These are phyloP conservation scores for Hansenula lynferdii DNA, from an alignment of 1,139 yeast genomes.

Conservation along the genomic window DNA sequence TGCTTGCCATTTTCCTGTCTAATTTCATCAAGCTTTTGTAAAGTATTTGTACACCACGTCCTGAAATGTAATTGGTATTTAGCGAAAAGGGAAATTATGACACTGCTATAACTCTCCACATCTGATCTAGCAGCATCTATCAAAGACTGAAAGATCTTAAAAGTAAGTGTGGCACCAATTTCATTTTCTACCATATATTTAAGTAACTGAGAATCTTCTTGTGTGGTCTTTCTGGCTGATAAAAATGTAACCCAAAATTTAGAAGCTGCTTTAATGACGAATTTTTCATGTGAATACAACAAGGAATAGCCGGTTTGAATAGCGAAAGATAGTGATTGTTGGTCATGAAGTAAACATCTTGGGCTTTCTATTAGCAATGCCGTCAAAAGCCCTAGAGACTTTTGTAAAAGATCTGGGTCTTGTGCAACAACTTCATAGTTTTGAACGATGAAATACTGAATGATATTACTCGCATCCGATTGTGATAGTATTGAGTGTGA, in stretches of 20 bases:
- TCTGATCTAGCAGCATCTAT: slow-evolving; percentile 55
- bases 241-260: slow-evolving; percentile 64
- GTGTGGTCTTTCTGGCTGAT: slow-evolving; percentile 46
- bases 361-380: slow-evolving; percentile 50
- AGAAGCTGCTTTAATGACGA: slow-evolving; percentile 55
- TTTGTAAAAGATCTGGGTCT: slow-evolving; percentile 34
- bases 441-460: slow-evolving; percentile 14
- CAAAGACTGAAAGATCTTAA: slow-evolving; percentile 32
- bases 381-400: slow-evolving; percentile 52
- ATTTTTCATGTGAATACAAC: slow-evolving; percentile 54
- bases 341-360: slow-evolving; percentile 35
- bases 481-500: slow-evolving; percentile 6
- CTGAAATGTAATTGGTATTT: slow-evolving; percentile 47
- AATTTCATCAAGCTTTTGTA: slow-evolving; percentile 27
- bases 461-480: slow-evolving; percentile 8
- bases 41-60: slow-evolving; percentile 37
- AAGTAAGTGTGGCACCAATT: slow-evolving; percentile 35
- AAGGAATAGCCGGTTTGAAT: slow-evolving; percentile 33
- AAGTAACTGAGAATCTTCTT: slow-evolving; percentile 39
- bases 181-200: slow-evolving; percentile 29
- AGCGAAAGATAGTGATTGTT: slow-evolving; percentile 34
- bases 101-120: slow-evolving; percentile 49
- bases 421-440: slow-evolving; percentile 21
- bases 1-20: slow-evolving; percentile 19
- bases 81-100: slow-evolving; percentile 48